A percentile compares a stretch with the other conserved stretches of the same genome.
Evolutionary conservation across 1,284 basidiomycete genomes (phyloP).

Genomic region (Pascua guehoae): DNA sequence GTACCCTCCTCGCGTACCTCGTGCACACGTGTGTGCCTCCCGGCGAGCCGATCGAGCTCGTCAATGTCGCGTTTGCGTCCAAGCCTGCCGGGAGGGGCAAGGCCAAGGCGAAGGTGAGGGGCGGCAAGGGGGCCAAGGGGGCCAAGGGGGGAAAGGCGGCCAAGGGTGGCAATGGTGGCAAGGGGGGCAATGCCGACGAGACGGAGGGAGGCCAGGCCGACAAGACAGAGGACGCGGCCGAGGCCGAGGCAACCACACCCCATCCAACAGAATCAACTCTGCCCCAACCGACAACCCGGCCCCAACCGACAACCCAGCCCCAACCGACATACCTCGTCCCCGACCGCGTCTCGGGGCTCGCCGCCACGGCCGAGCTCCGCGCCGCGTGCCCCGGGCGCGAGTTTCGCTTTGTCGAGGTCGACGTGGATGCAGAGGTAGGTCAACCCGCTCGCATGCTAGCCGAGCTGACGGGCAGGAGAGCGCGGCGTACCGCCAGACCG

Average conservation of each 20-base stretch:
- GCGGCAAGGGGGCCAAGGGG: no score
- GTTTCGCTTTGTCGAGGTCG: conserved; percentile 90
- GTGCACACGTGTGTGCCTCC: conserved; percentile 69
- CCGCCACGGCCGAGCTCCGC: conserved; percentile 71
- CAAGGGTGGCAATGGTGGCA: no score
- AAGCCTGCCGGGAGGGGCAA: conserved; percentile 60
- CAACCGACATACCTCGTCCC: conserved; percentile 61
- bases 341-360: conserved; percentile 76
- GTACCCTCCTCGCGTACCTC: conserved; percentile 73
- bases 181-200: no score
- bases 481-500: conserved; percentile 55
- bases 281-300: no score
- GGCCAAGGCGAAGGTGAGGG: background rate
- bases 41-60: conserved; percentile 80
- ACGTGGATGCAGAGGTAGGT: conserved; percentile 72
- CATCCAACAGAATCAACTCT: no score
- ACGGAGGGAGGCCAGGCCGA: no score
- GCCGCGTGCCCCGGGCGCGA: conserved; percentile 64
- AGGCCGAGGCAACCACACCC: no score
- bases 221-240: no score
- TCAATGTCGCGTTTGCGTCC: conserved; percentile 98
- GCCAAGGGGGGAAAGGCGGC: background rate
- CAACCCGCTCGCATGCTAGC: no score
- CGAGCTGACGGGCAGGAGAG: conserved; percentile 56
- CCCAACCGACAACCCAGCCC: background rate